A percentile compares a stretch with the other conserved stretches of the same genome.
phyloP scores from a whole-genome alignment of 208 protist species.

The Leishmania martiniquensis region DNA sequence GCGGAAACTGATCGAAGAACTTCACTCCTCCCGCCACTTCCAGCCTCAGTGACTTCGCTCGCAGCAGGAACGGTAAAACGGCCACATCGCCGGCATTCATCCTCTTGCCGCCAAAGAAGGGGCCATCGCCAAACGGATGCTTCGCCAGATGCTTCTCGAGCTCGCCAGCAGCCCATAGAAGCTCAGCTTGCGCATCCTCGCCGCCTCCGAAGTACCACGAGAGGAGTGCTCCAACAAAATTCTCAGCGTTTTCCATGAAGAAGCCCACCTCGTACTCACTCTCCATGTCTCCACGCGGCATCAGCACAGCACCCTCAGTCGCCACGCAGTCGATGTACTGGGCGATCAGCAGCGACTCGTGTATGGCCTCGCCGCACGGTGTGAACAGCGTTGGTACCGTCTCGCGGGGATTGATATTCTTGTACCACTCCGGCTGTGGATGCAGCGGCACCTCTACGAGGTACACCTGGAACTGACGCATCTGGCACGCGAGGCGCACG shows the following conservation, averaged over 20 bases:
- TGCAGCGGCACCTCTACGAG: conserved; percentile 53
- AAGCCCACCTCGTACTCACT: conserved; percentile 52
- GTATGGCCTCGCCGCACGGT: conserved; percentile 51
- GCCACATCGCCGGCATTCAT: conserved; percentile 71
- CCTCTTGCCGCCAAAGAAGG: conserved; percentile 60
- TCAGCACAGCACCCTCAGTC: conserved; percentile 23
- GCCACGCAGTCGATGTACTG: conserved; percentile 59
- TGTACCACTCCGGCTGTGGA: conserved; percentile 61
- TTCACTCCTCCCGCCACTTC: conserved; percentile 49
- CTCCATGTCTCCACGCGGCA: conserved; percentile 49
- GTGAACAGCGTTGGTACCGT: conserved; percentile 73
- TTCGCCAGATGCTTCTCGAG: conserved; percentile 54
- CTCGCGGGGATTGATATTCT: conserved; percentile 58
- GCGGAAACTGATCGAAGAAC: conserved; percentile 60
- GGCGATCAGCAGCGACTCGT: conserved; percentile 68
- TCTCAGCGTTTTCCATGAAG: conserved; percentile 37
- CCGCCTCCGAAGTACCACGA: conserved; percentile 14
- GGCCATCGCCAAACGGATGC: conserved; percentile 54
- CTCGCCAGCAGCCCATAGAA: conserved; percentile 55
- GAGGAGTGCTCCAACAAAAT: conserved; percentile 40
- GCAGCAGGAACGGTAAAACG: conserved; percentile 63
- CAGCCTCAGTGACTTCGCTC: conserved; percentile 42
- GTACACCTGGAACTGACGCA: conserved; percentile 43
- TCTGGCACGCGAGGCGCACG: conserved; percentile 50
- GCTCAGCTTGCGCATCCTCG: conserved; percentile 41